These are phyloP conservation scores for Ceratocystis cubensis DNA, from an alignment of 2,329 filamentous ascomycete genomes.

Conservation along the genomic window DNA sequence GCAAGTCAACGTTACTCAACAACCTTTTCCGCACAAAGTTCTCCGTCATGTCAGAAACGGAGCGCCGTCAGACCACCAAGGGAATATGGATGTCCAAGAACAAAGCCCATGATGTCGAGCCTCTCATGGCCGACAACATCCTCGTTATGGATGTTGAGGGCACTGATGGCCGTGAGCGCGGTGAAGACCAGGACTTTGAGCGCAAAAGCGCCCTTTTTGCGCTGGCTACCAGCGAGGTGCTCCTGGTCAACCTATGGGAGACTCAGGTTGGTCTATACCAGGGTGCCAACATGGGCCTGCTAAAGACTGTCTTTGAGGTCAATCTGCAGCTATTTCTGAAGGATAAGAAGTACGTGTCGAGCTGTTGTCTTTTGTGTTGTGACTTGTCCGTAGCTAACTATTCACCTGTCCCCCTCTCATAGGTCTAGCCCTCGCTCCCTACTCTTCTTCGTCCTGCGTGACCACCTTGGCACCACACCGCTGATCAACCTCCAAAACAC, in stretches of 20 bases:
- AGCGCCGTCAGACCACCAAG: slow-evolving; percentile 93
- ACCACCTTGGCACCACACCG: slow-evolving; percentile 86
- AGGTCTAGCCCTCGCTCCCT: slow-evolving; percentile 71
- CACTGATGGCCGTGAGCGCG: slow-evolving; percentile 87
- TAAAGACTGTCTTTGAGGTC: slow-evolving; percentile 98
- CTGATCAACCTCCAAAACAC: slow-evolving; percentile 83
- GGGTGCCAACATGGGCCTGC: slow-evolving; percentile 93
- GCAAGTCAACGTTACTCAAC: slow-evolving; percentile 94
- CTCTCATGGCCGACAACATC: slow-evolving; percentile 87
- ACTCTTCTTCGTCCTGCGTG: slow-evolving; percentile 96
- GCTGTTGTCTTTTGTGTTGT: neutral
- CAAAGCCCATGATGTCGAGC: slow-evolving; percentile 47
- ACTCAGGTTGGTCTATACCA: slow-evolving; percentile 97
- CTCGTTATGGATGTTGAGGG: slow-evolving; percentile 99
- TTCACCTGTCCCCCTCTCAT: slow-evolving; percentile 1
- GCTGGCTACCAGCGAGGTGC: slow-evolving; percentile 89
- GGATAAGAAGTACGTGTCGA: slow-evolving; percentile 53
- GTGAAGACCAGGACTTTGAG: slow-evolving; percentile 98
- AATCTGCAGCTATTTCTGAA: slow-evolving; percentile 95
- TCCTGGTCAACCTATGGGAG: slow-evolving; percentile 99
- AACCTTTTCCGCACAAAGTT: slow-evolving; percentile 91
- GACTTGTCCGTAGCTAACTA: slow-evolving; percentile 28
- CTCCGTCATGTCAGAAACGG: slow-evolving; percentile 92
- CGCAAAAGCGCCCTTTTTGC: slow-evolving; percentile 96
- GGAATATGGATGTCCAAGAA: slow-evolving; percentile 99